phyloP scores from a whole-genome alignment of 345 rosid genomes.

The Syzygium grande region DNA sequence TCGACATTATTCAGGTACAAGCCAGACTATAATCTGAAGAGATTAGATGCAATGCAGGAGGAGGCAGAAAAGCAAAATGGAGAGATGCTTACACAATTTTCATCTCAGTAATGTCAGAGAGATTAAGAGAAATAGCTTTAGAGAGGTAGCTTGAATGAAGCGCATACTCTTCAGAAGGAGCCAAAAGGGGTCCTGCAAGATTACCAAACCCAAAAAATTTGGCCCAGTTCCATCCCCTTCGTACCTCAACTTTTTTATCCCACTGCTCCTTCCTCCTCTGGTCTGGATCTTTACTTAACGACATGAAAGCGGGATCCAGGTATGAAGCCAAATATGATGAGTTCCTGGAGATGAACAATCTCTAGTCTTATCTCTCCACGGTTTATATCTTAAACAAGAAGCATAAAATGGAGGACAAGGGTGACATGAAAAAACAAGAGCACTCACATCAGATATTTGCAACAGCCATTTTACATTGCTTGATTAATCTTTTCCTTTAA shows the following conservation, averaged over 20 bases:
- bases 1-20: not conserved
- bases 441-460: not conserved
- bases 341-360: slow-evolving; percentile 45
- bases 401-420: not conserved
- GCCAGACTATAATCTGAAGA: not conserved
- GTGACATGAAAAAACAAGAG: not conserved
- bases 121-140: slow-evolving; percentile 90
- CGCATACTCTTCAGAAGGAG: slow-evolving; percentile 91
- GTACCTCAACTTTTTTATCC: slow-evolving; percentile 90
- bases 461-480: not conserved
- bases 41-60: not conserved
- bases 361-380: not conserved
- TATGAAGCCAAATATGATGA: slow-evolving; percentile 74
- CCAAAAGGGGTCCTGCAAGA: slow-evolving; percentile 69
- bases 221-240: slow-evolving; percentile 74
- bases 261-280: slow-evolving; percentile 88
- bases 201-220: slow-evolving; percentile 91
- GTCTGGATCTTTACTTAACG: slow-evolving; percentile 94
- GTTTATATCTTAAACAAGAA: not conserved
- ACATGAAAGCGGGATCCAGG: slow-evolving; percentile 98
- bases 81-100: slow-evolving; percentile 74
- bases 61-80: not conserved
- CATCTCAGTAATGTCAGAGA: slow-evolving; percentile 97
- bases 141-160: slow-evolving; percentile 94
- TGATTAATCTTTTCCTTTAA: not conserved